Base-by-base conservation (phyloP, 352 stramenopile genomes). In the Peronospora belbahrii region DNA sequence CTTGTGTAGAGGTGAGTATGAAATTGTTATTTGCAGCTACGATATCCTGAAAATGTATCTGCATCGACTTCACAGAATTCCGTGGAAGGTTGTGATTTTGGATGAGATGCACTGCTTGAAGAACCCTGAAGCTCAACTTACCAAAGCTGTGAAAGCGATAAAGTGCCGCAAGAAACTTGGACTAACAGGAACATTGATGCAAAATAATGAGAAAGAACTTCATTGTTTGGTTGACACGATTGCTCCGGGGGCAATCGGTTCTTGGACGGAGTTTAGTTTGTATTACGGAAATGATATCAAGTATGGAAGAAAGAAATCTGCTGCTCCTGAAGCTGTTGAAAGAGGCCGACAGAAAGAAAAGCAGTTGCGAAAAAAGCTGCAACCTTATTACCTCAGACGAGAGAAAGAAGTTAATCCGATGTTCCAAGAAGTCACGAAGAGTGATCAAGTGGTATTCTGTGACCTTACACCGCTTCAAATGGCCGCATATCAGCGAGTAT, bases 81-180 rank as follows among this genome's bases (percentile, higher is more conserved):
- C 62, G 10, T 99, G 97, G 93, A 78, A 92, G 54, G 73, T 85
- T 4, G 71, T 98, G 42, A 85, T 99, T 44, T 86, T 99, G 9
- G 97, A 99, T 61, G 97, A 99, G 67, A 97, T 97, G 42, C 97
- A 99, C 70, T 94, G 96, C 27, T 73, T 99, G 19, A 97, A 98
- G 48, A 99, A 99, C 63, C 74, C 90, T 14, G 95, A 97, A 38
- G 91, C 94, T 10, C 95, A 97, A 50, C 68, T 99, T 4, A 85
- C 76, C 1, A 53, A 75, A 33, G 70, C 88, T 39, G 80, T 96
- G 0, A 85, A 85, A 23, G 48, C 64, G 3, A 67, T 87, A 31
- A 66, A 50, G 44, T 89, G 80, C 37, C 42, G 62, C 0, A 75
- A 68, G 8, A 88, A 79, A 27, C 59, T 97, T 10, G 77, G 94